Percentiles rank a stretch among this genome's conserved stretches.
Conservation (phyloP, 108 stramenopile species). For the Stephanodiscus triporus region DNA sequence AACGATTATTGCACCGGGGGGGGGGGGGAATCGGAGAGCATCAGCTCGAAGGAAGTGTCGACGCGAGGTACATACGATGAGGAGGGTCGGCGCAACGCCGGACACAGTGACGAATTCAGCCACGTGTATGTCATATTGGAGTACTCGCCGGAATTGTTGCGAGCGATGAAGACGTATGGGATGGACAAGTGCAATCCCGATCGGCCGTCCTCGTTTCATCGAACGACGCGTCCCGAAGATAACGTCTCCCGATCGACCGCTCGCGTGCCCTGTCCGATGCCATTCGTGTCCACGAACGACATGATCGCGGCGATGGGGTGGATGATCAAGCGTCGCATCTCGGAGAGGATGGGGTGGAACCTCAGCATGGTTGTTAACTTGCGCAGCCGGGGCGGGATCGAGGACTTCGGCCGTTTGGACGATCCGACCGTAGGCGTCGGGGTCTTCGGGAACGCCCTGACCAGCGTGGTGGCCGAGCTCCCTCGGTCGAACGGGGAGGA, state of each 20-base stretch:
- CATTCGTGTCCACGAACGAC: constrained; percentile 47
- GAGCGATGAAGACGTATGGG: constrained; percentile 39
- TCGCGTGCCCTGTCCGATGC: neutral
- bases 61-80: too few relatives aligned
- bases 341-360: constrained; percentile 25
- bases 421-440: constrained; percentile 21
- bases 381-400: constrained; percentile 27
- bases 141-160: constrained; percentile 22
- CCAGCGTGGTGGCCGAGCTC: constrained; percentile 28
- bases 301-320: constrained; percentile 48
- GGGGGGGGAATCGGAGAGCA: neutral
- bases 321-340: constrained; percentile 30
- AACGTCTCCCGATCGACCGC: neutral
- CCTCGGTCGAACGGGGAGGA: constrained; percentile 7
- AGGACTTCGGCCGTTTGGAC: constrained; percentile 28
- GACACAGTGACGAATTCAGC: neutral
- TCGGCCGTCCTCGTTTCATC: too few relatives aligned
- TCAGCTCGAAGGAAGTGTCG: neutral
- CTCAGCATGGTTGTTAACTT: constrained; percentile 46
- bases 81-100: too few relatives aligned
- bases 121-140: constrained; percentile 37
- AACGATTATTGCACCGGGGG: neutral
- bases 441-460: constrained; percentile 40
- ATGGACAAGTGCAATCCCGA: constrained; percentile 26
- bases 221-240: neutral